These are phyloP conservation scores for Backusella australiensis DNA, from an alignment of 192 early-diverging fungal species.

Conservation along the genomic window DNA sequence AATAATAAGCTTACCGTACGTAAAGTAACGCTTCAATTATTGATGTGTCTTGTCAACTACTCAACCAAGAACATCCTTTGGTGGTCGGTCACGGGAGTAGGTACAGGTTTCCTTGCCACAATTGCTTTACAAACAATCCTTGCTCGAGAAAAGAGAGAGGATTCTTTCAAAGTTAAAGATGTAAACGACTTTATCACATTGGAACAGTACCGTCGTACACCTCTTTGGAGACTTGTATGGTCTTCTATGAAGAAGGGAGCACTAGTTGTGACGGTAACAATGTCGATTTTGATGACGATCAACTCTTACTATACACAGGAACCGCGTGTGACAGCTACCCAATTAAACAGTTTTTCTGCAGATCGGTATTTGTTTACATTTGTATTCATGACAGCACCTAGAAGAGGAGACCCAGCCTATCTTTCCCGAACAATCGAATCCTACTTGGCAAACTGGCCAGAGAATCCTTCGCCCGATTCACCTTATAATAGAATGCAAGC, in stretches of 20 bases:
- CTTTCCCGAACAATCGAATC: slow-evolving; percentile 43
- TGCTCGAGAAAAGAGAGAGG: slow-evolving; percentile 8
- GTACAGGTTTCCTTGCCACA: slow-evolving; percentile 41
- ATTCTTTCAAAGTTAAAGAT: not conserved
- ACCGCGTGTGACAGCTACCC: slow-evolving; percentile 4
- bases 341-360: slow-evolving; percentile 26
- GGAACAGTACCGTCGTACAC: slow-evolving; percentile 23
- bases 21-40: slow-evolving; percentile 41
- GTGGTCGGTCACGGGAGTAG: slow-evolving; percentile 53
- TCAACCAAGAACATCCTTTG: slow-evolving; percentile 49
- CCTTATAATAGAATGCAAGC: slow-evolving; percentile 48
- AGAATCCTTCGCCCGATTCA: slow-evolving; percentile 30
- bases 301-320: slow-evolving; percentile 35
- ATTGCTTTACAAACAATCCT: slow-evolving; percentile 29
- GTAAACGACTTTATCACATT: not conserved
- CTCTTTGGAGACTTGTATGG: slow-evolving; percentile 33
- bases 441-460: slow-evolving; percentile 46
- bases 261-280: slow-evolving; percentile 19
- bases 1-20: slow-evolving; percentile 35
- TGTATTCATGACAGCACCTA: slow-evolving; percentile 52
- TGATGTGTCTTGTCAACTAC: slow-evolving; percentile 49
- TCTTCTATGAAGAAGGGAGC: slow-evolving; percentile 19
- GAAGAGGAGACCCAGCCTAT: slow-evolving; percentile 42
- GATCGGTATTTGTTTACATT: slow-evolving; percentile 45
- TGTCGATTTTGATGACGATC: slow-evolving; percentile 32